These are phyloP conservation scores for Suillus ampliporus DNA, from an alignment of 768 basidiomycete genomes.

Conservation along the genomic window DNA sequence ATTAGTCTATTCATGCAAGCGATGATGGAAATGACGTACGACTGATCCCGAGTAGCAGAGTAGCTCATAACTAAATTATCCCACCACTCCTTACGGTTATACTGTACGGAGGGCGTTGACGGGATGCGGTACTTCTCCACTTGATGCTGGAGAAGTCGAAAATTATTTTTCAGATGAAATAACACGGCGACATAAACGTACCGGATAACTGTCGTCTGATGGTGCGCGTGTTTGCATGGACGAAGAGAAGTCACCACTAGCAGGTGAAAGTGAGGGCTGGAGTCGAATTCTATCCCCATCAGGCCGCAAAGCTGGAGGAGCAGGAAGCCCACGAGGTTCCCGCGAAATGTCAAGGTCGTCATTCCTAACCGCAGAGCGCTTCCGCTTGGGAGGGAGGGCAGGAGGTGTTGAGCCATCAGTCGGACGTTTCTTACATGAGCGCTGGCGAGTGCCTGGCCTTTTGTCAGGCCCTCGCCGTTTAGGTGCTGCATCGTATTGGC, in stretches of 20 bases:
- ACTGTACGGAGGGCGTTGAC: constrained; percentile 36
- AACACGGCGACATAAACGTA: constrained; percentile 17
- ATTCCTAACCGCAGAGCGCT: constrained; percentile 42
- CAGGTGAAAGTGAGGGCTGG: constrained; percentile 39
- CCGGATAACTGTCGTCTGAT: constrained; percentile 33
- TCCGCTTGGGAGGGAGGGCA: constrained; percentile 59
- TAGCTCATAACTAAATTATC: constrained; percentile 52
- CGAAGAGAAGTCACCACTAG: constrained; percentile 37
- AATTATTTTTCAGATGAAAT: neutral
- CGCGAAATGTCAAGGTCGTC: constrained; percentile 36
- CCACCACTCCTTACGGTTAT: constrained; percentile 51
- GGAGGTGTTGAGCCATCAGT: constrained; percentile 57
- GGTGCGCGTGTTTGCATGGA: constrained; percentile 32
- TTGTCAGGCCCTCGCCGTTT: constrained; percentile 88
- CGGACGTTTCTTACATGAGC: constrained; percentile 84
- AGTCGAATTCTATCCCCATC: constrained; percentile 32
- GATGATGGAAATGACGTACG: constrained; percentile 37
- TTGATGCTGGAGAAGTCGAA: constrained; percentile 18
- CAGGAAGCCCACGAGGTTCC: constrained; percentile 30
- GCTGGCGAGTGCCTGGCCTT: constrained; percentile 81
- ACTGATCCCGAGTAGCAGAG: constrained; percentile 44
- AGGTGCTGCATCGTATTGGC: constrained; percentile 80
- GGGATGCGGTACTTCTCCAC: constrained; percentile 35
- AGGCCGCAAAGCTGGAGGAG: constrained; percentile 30
- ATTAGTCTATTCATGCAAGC: constrained; percentile 9